These are phyloP conservation scores for Poronia punctata DNA, from an alignment of 495 filamentous ascomycete species.

Conservation along the genomic window DNA sequence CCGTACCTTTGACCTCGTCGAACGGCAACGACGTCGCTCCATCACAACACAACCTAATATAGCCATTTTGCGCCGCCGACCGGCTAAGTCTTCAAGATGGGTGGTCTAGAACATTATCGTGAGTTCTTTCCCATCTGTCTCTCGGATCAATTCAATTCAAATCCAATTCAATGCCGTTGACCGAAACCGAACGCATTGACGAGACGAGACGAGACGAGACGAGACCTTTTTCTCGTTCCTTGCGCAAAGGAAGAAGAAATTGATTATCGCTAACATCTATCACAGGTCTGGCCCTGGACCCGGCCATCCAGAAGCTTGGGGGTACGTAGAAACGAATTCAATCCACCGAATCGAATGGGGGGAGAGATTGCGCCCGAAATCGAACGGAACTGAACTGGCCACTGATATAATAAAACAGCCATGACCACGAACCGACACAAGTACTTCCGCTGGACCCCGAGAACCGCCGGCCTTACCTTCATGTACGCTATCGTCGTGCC, in stretches of 20 bases:
- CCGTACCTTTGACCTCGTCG: no score
- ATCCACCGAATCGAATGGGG: no score
- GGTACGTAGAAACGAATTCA: constrained; percentile 48
- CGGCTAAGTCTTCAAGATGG: constrained; percentile 32
- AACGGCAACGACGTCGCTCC: no score
- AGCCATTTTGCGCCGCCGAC: constrained; percentile 4
- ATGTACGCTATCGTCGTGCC: constrained; percentile 68
- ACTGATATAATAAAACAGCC: constrained; percentile 42
- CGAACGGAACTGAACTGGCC: not conserved
- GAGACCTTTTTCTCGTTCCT: not conserved
- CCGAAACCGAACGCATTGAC: no score
- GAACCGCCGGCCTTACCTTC: constrained; percentile 72
- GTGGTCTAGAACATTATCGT: constrained; percentile 37
- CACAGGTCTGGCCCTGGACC: constrained; percentile 60
- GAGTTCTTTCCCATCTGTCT: constrained; percentile 9
- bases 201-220: no score
- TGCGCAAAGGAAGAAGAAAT: not conserved
- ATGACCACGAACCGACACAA: constrained; percentile 82
- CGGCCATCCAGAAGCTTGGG: constrained; percentile 68
- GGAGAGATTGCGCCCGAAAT: not conserved
- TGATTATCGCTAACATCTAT: constrained; percentile 1
- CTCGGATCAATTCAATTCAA: no score
- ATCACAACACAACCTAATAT: constrained; percentile 3
- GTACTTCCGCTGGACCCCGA: constrained; percentile 87
- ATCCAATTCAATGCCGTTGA: no score